Percentiles rank a stretch among this genome's conserved stretches.
These are phyloP conservation scores for Stipa capillata DNA, from an alignment of 176 grass and related monocot genomes.

Conservation along the genomic window DNA sequence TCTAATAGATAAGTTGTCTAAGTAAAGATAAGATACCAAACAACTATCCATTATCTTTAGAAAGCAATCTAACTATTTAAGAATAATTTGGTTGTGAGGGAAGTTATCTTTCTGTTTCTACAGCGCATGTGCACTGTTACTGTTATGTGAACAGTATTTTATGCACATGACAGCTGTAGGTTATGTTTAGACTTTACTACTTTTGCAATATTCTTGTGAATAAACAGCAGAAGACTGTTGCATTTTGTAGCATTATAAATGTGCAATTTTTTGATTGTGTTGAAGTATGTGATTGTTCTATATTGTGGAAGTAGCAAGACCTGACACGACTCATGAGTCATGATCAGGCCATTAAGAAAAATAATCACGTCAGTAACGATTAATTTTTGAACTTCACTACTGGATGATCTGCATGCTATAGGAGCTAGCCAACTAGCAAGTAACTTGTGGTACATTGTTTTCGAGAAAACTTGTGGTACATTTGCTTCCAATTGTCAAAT, in stretches of 20 bases:
- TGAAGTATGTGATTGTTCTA: neutral
- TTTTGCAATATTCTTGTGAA: neutral
- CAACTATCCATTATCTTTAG: too few relatives aligned
- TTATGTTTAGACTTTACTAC: conserved; percentile 4
- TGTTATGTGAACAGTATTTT: neutral
- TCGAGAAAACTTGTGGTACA: too few relatives aligned
- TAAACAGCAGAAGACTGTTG: neutral
- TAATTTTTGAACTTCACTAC: too few relatives aligned
- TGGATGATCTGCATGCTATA: too few relatives aligned
- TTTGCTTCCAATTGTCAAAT: conserved; percentile 18
- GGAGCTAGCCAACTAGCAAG: neutral
- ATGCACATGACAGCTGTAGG: neutral
- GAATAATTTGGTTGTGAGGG: neutral
- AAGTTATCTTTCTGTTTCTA: neutral
- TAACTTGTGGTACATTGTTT: too few relatives aligned
- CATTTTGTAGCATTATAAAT: neutral
- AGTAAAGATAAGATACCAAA: too few relatives aligned
- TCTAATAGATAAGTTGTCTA: too few relatives aligned
- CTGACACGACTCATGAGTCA: neutral
- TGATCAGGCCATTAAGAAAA: too few relatives aligned
- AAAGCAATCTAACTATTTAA: too few relatives aligned
- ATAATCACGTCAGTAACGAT: neutral
- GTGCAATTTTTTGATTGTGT: neutral
- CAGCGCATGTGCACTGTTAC: neutral
- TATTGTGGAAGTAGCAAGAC: neutral